phyloP scores from a whole-genome alignment of 106 monocot genomes.

The Dioscorea dumetorum region DNA sequence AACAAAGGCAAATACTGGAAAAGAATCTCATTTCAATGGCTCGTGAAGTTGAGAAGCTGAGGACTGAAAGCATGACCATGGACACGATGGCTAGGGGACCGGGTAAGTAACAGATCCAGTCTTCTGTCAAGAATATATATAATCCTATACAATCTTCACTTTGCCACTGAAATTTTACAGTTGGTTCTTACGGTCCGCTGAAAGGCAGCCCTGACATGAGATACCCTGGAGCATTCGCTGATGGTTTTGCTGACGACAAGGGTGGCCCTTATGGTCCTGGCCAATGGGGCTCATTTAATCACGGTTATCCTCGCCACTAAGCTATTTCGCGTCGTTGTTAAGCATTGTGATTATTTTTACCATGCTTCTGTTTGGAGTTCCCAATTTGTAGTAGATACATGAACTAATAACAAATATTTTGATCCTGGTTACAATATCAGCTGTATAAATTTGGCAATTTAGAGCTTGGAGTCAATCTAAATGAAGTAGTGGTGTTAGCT shows the following conservation, averaged over 20 bases:
- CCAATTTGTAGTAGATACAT: no score
- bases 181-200: conserved; percentile 16
- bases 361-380: no score
- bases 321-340: no score
- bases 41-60: conserved; percentile 59
- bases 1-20: conserved; percentile 60
- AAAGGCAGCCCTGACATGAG: conserved; percentile 9
- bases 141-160: background rate
- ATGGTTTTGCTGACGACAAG: conserved; percentile 21
- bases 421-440: no score
- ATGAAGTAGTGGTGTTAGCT: no score
- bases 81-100: conserved; percentile 24
- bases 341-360: no score
- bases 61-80: conserved; percentile 19
- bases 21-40: conserved; percentile 67
- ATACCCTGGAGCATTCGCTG: conserved; percentile 10
- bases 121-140: background rate
- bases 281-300: conserved; percentile 29
- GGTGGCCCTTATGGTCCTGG: conserved; percentile 24
- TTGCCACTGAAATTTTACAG: background rate
- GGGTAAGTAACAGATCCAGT: conserved; percentile 18
- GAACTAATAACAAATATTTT: no score
- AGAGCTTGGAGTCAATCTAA: no score
- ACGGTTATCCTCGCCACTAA: conserved; percentile 27
- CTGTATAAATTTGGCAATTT: no score